phyloP scores from a whole-genome alignment of 345 rosid genomes.

The Streptanthus diversifolius region DNA sequence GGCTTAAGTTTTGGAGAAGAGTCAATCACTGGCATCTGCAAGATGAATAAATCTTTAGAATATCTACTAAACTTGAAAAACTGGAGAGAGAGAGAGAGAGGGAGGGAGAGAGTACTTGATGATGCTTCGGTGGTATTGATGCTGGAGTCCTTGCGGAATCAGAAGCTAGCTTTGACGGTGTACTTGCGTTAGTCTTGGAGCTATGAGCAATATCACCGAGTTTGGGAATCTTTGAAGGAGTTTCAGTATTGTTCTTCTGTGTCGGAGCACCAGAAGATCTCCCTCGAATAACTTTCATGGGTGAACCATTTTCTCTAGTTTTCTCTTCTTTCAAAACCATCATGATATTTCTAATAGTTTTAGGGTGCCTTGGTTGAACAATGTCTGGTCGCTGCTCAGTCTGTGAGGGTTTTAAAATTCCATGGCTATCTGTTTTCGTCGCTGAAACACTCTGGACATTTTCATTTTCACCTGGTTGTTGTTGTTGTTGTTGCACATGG shows the following conservation, averaged over 20 bases:
- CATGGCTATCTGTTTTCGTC: constrained; percentile 51
- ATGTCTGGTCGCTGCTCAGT: constrained; percentile 46
- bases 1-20: constrained; percentile 63
- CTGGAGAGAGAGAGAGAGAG: not conserved
- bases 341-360: constrained; percentile 78
- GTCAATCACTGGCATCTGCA: constrained; percentile 65
- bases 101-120: constrained; percentile 40
- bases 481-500: constrained; percentile 40
- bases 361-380: constrained; percentile 66
- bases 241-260: constrained; percentile 56
- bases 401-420: constrained; percentile 39
- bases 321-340: constrained; percentile 92
- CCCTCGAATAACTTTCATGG: constrained; percentile 61
- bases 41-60: not conserved
- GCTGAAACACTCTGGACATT: constrained; percentile 32
- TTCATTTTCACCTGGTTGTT: constrained; percentile 47
- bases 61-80: not conserved
- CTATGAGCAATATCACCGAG: constrained; percentile 45
- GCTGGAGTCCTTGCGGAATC: constrained; percentile 53
- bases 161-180: constrained; percentile 47
- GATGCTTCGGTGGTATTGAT: constrained; percentile 63
- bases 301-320: constrained; percentile 80
- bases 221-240: constrained; percentile 62
- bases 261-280: constrained; percentile 45
- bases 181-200: constrained; percentile 50